Percentiles rank a stretch among this genome's conserved stretches.
Conservation (phyloP, 2,329 filamentous ascomycete species). For the Beauveria bassiana region DNA sequence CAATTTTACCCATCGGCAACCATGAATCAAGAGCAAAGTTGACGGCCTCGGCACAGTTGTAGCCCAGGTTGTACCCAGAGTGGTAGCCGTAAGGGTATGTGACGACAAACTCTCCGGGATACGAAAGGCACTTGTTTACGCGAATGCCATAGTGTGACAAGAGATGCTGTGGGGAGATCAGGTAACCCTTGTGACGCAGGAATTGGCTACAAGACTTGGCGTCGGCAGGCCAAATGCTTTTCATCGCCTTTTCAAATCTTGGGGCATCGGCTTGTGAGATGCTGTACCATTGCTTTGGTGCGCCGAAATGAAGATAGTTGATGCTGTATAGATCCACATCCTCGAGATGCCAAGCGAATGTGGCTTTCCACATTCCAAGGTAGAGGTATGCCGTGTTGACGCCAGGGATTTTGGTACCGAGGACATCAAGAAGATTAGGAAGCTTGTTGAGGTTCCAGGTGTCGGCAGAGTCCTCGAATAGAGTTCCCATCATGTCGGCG, state of each 20-base stretch:
- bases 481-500: conserved; percentile 89
- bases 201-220: conserved; percentile 96
- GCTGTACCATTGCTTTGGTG: conserved; percentile 99
- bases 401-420: conserved; percentile 91
- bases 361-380: conserved; percentile 99
- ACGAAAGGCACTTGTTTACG: conserved; percentile 91
- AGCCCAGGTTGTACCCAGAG: conserved; percentile 94
- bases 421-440: conserved; percentile 84
- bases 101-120: conserved; percentile 96
- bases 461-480: conserved; percentile 80
- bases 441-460: conserved; percentile 93
- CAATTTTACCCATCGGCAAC: conserved; percentile 90
- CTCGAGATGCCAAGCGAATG: conserved; percentile 97
- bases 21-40: conserved; percentile 96
- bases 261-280: conserved; percentile 93
- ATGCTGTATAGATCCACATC: conserved; percentile 99
- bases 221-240: conserved; percentile 86
- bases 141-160: conserved; percentile 87
- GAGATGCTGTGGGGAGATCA: conserved; percentile 85
- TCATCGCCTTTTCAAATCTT: conserved; percentile 92
- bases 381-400: conserved; percentile 98
- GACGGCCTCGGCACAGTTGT: conserved; percentile 97
- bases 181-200: conserved; percentile 91
- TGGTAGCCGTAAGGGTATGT: conserved; percentile 98
- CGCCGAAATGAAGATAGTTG: conserved; percentile 98